Conservation (phyloP, 2,329 filamentous ascomycete genomes). For the Sporothrix pseudoabietina region DNA sequence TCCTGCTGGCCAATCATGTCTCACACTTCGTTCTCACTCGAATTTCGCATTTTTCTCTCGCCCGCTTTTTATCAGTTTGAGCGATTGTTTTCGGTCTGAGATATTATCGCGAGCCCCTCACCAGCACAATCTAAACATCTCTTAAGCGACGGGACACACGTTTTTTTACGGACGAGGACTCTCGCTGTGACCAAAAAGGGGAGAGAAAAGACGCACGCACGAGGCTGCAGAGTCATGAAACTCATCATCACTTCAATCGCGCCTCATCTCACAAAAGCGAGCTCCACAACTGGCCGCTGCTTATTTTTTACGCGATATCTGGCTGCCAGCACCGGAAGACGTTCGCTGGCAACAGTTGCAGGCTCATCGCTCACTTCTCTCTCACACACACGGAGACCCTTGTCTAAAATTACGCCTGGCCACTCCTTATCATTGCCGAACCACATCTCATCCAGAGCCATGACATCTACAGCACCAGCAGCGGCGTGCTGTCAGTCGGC, state of each 20-base stretch:
- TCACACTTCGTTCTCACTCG: not conserved
- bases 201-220: not conserved
- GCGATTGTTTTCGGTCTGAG: not conserved
- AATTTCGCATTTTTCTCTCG: conserved; percentile 19
- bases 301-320: not conserved
- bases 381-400: not conserved
- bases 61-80: not conserved
- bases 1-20: conserved; percentile 27
- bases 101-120: conserved; percentile 8
- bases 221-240: conserved; percentile 1
- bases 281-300: not conserved
- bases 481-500: conserved; percentile 31
- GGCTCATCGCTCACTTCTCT: not conserved
- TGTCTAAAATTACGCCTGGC: not conserved
- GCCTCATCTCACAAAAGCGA: conserved; percentile 6
- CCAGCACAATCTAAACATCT: not conserved
- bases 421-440: too few species aligned
- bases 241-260: not conserved
- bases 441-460: not conserved
- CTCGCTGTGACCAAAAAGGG: not conserved
- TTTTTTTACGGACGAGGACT: not conserved
- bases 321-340: not conserved
- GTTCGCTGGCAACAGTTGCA: not conserved
- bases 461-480: conserved; percentile 23
- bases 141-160: conserved; percentile 16